A percentile compares a stretch with the other conserved stretches of the same genome.
phyloP scores from a whole-genome alignment of 768 basidiomycete genomes.

The Russula abietina region DNA sequence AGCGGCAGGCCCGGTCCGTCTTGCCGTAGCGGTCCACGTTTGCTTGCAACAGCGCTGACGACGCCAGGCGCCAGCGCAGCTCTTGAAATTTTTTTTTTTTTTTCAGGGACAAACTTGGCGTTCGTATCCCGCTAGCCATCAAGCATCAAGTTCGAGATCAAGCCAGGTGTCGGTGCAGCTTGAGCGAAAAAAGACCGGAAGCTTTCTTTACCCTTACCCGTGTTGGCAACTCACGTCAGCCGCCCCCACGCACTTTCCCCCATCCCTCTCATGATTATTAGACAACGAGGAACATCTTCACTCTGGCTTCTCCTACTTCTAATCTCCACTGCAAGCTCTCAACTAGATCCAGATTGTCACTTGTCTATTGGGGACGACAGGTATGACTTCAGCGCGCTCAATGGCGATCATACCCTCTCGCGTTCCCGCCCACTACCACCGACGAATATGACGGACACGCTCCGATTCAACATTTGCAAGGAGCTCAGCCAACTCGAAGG shows the following conservation, averaged over 20 bases:
- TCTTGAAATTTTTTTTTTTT: too few species aligned
- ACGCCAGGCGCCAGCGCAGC: not conserved
- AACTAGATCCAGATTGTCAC: slow-evolving; percentile 41
- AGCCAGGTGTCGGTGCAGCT: slow-evolving; percentile 1
- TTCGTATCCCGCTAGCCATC: not conserved
- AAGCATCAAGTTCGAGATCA: slow-evolving; percentile 2
- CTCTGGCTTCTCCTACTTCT: slow-evolving; percentile 19
- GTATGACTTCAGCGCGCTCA: slow-evolving; percentile 57
- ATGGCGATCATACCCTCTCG: slow-evolving; percentile 45
- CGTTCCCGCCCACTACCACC: slow-evolving; percentile 58
- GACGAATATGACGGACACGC: slow-evolving; percentile 49
- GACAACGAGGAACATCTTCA: not conserved
- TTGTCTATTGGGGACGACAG: slow-evolving; percentile 36
- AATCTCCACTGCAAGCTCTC: slow-evolving; percentile 14
- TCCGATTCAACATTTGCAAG: slow-evolving; percentile 64
- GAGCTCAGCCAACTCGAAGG: slow-evolving; percentile 45
- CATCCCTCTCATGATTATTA: slow-evolving; percentile 16
- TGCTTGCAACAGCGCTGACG: not conserved
- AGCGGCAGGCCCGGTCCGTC: slow-evolving; percentile 15
- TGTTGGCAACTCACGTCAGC: slow-evolving; percentile 14
- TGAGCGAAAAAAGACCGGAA: not conserved
- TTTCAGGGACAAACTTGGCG: too few species aligned
- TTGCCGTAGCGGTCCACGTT: not conserved
- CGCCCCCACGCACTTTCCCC: not conserved
- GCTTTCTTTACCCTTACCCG: not conserved